Conservation (phyloP, 495 filamentous ascomycete genomes). For the Rusavskia elegans region DNA sequence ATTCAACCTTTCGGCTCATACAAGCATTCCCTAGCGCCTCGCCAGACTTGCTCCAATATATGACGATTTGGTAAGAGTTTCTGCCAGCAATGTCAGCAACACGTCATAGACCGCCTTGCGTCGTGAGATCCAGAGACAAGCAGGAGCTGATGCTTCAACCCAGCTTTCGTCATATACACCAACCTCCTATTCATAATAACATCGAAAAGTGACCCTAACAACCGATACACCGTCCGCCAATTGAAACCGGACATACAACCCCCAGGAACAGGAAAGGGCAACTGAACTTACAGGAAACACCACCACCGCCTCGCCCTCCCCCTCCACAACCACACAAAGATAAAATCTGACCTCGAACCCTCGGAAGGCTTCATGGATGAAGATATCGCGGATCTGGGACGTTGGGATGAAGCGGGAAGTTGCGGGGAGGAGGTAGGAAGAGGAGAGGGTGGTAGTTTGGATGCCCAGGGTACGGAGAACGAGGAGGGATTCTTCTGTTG, state of each 20-base stretch:
- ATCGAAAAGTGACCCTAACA: too few relatives aligned
- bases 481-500: conserved; percentile 63
- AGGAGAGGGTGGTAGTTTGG: conserved; percentile 60
- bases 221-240: neutral
- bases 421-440: conserved; percentile 45
- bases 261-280: neutral
- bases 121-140: too few relatives aligned
- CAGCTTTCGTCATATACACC: too few relatives aligned
- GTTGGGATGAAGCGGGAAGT: conserved; percentile 87
- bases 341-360: conserved; percentile 88
- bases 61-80: conserved; percentile 51
- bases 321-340: conserved; percentile 78
- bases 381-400: conserved; percentile 73
- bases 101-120: too few relatives aligned
- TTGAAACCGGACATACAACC: neutral
- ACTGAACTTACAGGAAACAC: conserved; percentile 59
- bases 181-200: too few relatives aligned
- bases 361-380: conserved; percentile 89
- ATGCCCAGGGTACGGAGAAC: conserved; percentile 83
- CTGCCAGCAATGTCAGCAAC: conserved; percentile 15
- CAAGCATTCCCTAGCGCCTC: conserved; percentile 57
- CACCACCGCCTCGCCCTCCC: conserved; percentile 74
- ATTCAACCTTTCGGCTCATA: conserved; percentile 44
- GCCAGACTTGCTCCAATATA: conserved; percentile 76
- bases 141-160: too few relatives aligned